These are phyloP conservation scores for Erysiphe pulchra DNA, from an alignment of 2,329 filamentous ascomycete genomes.

Conservation along the genomic window DNA sequence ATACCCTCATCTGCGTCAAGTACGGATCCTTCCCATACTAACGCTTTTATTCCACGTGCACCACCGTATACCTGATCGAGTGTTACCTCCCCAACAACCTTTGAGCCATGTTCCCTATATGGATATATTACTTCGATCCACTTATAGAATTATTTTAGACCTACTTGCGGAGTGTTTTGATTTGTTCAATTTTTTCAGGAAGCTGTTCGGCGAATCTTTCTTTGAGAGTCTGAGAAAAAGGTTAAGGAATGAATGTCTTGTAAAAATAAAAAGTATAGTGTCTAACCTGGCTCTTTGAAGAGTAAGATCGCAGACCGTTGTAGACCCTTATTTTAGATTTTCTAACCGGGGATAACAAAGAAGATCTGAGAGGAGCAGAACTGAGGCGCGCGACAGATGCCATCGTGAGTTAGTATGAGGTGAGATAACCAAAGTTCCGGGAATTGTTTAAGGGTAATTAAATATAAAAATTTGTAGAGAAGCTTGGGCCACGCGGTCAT, in stretches of 20 bases:
- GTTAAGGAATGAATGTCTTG: background rate
- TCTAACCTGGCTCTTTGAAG: constrained; percentile 66
- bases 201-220: constrained; percentile 93
- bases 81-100: constrained; percentile 90
- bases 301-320: constrained; percentile 74
- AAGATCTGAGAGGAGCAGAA: constrained; percentile 58
- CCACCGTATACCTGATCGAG: constrained; percentile 98
- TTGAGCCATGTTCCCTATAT: constrained; percentile 69
- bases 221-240: constrained; percentile 52
- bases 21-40: constrained; percentile 97
- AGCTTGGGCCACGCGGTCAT: no score
- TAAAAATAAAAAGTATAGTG: constrained; percentile 1
- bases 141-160: constrained; percentile 11
- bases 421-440: no score
- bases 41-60: constrained; percentile 89
- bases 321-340: constrained; percentile 46
- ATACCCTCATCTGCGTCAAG: constrained; percentile 94
- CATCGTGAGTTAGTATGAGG: constrained; percentile 27
- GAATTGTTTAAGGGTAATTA: no score
- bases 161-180: constrained; percentile 95
- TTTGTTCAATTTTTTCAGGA: constrained; percentile 92
- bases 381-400: constrained; percentile 61
- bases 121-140: background rate
- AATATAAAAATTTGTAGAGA: no score
- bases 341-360: constrained; percentile 40